phyloP scores from a whole-genome alignment of 495 filamentous ascomycete genomes.

The Penicillium bialowiezense region DNA sequence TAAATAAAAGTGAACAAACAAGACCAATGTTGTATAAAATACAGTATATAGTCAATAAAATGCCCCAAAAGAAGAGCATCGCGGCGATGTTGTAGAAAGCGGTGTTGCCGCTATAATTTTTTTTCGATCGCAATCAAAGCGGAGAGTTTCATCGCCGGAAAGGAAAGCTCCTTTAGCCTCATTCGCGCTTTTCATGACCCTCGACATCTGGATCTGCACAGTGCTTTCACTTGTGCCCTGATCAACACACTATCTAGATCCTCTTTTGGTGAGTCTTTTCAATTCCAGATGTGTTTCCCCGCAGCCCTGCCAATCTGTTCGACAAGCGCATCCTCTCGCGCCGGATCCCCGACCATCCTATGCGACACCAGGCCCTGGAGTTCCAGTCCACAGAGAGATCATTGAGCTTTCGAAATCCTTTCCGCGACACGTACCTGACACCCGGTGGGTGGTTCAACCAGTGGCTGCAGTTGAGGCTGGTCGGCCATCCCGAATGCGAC shows the following conservation, averaged over 20 bases:
- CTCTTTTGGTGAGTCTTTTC: conserved; percentile 19
- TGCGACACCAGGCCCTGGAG: conserved; percentile 1
- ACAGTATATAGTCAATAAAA: too few relatives aligned
- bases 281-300: conserved; percentile 16
- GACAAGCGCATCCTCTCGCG: conserved; percentile 19
- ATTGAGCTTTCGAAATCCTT: background rate
- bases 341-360: conserved; percentile 10
- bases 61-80: too few relatives aligned
- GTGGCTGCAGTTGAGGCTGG: conserved; percentile 5
- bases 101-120: conserved; percentile 29
- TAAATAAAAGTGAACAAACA: too few relatives aligned
- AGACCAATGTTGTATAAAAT: too few relatives aligned
- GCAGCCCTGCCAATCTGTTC: conserved; percentile 14
- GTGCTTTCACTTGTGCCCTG: conserved; percentile 7
- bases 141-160: conserved; percentile 33
- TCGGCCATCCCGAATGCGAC: conserved; percentile 3
- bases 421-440: background rate
- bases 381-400: background rate
- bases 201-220: conserved; percentile 13
- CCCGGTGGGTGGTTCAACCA: background rate
- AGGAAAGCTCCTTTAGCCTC: conserved; percentile 33
- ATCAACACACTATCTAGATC: conserved; percentile 3
- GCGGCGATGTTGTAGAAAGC: too few relatives aligned
- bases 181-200: conserved; percentile 25
- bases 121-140: conserved; percentile 22